phyloP scores from a whole-genome alignment of 139 green algal species.

The Parachlorella kessleri region DNA sequence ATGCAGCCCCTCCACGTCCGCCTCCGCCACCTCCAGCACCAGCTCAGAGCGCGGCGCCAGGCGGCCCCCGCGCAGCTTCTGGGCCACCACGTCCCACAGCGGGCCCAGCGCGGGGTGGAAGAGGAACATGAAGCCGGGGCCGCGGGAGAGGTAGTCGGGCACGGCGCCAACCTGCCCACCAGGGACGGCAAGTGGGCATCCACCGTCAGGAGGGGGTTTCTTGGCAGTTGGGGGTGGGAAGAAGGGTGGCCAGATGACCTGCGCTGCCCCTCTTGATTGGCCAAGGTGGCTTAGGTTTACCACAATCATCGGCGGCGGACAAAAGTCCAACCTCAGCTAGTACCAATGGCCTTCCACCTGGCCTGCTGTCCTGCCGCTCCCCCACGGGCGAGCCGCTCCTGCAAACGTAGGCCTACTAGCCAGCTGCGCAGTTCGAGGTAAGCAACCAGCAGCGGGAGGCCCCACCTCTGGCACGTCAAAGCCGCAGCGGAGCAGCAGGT shows the following conservation, averaged over 20 bases:
- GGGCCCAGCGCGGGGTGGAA: slow-evolving; percentile 93
- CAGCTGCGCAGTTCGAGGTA: no score
- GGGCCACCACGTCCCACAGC: slow-evolving; percentile 94
- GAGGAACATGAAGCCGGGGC: slow-evolving; percentile 90
- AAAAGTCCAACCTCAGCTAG: no score
- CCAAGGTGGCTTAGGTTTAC: no score
- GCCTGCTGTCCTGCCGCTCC: no score
- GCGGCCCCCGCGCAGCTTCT: slow-evolving; percentile 89
- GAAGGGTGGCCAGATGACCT: no score
- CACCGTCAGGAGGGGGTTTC: no score
- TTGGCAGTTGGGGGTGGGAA: no score
- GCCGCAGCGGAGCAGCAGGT: slow-evolving; percentile 74
- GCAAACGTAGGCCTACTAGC: no score
- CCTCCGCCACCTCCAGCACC: slow-evolving; percentile 82
- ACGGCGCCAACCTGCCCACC: slow-evolving; percentile 49
- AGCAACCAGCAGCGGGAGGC: neutral
- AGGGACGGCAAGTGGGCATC: neutral
- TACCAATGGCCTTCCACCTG: no score
- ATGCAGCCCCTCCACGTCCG: slow-evolving; percentile 63
- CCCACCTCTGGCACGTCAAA: slow-evolving; percentile 56
- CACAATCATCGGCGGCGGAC: no score
- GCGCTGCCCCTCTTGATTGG: no score
- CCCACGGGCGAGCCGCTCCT: no score
- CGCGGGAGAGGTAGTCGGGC: slow-evolving; percentile 72
- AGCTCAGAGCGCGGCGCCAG: slow-evolving; percentile 68